phyloP scores from a whole-genome alignment of 176 grass and related monocot genomes.

The Musa schizocarpa region DNA sequence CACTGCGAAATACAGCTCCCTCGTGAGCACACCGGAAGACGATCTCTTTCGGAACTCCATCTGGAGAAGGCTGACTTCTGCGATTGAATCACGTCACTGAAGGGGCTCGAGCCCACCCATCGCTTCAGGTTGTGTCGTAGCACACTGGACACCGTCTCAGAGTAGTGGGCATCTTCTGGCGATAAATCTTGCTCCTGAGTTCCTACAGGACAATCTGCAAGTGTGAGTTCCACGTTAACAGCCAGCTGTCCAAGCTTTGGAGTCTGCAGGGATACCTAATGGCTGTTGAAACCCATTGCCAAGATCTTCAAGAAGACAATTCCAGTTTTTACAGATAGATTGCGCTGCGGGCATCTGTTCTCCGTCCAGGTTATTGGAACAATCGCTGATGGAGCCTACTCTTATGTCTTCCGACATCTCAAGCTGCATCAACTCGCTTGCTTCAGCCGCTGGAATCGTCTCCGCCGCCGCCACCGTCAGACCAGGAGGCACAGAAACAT shows the following conservation, averaged over 20 bases:
- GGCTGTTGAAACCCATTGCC: conserved; percentile 26
- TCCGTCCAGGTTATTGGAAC: conserved; percentile 44
- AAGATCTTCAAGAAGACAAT: conserved; percentile 40
- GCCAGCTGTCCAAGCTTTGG: background rate
- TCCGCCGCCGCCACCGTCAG: background rate
- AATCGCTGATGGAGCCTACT: conserved; percentile 34
- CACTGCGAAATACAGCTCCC: conserved; percentile 31
- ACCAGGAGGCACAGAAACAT: background rate
- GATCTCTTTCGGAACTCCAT: conserved; percentile 36
- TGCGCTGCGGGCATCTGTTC: conserved; percentile 29
- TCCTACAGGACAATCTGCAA: conserved; percentile 4
- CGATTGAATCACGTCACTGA: conserved; percentile 20
- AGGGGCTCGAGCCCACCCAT: conserved; percentile 15
- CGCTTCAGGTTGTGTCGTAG: conserved; percentile 27
- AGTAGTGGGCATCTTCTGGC: conserved; percentile 61
- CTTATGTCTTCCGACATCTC: conserved; percentile 29
- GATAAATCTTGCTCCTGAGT: conserved; percentile 42
- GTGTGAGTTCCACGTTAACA: background rate
- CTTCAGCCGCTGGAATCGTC: conserved; percentile 9
- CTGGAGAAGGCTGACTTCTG: conserved; percentile 42
- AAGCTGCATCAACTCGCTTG: conserved; percentile 39
- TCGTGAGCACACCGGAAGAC: background rate
- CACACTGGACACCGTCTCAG: conserved; percentile 45
- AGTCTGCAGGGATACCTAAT: conserved; percentile 36
- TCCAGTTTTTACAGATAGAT: conserved; percentile 30